These are phyloP conservation scores for Mycosphaerella arachidis DNA, from an alignment of 2,329 filamentous ascomycete species.

Conservation along the genomic window DNA sequence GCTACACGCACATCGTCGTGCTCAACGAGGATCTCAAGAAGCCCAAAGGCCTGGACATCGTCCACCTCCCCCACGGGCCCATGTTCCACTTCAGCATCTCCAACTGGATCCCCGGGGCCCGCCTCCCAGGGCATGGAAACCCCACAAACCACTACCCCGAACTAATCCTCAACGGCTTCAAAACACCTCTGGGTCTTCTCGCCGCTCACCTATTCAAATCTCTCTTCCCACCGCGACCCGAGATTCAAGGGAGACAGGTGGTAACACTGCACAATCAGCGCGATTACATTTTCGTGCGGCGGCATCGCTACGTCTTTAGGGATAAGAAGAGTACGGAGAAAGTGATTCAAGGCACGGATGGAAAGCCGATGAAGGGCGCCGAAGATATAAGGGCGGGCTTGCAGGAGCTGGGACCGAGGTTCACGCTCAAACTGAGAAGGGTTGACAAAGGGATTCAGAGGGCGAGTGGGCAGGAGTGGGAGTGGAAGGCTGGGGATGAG, in stretches of 20 bases:
- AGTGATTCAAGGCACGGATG: constrained; percentile 73
- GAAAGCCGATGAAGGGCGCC: constrained; percentile 76
- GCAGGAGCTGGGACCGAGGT: constrained; percentile 80
- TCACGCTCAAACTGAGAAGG: constrained; percentile 82
- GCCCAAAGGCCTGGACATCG: constrained; percentile 74
- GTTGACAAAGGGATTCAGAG: constrained; percentile 84
- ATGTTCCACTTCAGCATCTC: constrained; percentile 90
- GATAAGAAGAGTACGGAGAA: constrained; percentile 86
- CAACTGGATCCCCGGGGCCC: constrained; percentile 85
- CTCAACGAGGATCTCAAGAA: constrained; percentile 86
- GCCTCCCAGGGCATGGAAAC: constrained; percentile 84
- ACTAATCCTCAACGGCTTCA: constrained; percentile 88
- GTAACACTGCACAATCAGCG: constrained; percentile 92
- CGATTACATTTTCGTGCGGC: constrained; percentile 89
- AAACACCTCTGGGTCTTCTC: constrained; percentile 82
- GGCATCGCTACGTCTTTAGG: constrained; percentile 88
- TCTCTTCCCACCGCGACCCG: constrained; percentile 74
- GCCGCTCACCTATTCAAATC: constrained; percentile 80
- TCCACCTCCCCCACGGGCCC: constrained; percentile 78
- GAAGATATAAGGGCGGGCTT: constrained; percentile 81
- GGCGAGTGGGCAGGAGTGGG: constrained; percentile 79
- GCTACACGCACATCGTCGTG: constrained; percentile 79
- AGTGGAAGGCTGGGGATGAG: constrained; percentile 95
- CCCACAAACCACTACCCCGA: constrained; percentile 88
- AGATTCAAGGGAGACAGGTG: constrained; percentile 81